phyloP scores from a whole-genome alignment of 2,329 filamentous ascomycete species.

The Aureobasidium sp. region DNA sequence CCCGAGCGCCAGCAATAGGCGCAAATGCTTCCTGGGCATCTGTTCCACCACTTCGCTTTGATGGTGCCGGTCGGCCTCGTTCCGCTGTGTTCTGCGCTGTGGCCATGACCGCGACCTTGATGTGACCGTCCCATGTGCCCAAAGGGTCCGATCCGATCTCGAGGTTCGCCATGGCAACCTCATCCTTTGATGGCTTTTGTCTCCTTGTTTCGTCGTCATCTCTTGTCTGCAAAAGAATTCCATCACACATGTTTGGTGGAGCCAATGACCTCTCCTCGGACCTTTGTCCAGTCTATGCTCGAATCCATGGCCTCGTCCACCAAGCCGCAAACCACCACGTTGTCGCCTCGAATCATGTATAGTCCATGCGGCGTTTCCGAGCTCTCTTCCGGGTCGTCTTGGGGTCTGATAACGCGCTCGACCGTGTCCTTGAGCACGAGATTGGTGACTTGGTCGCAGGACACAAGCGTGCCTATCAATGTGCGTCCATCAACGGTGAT shows the following conservation, averaged over 20 bases:
- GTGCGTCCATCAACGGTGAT: slow-evolving; percentile 90
- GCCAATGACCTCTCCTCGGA: slow-evolving; percentile 76
- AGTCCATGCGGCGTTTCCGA: slow-evolving; percentile 76
- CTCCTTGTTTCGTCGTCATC: neutral
- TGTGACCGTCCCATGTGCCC: slow-evolving; percentile 1
- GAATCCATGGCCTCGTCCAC: slow-evolving; percentile 84
- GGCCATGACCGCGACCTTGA: neutral
- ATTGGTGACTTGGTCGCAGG: slow-evolving; percentile 88
- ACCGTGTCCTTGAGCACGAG: slow-evolving; percentile 76
- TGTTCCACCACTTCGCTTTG: neutral
- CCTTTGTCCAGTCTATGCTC: slow-evolving; percentile 88
- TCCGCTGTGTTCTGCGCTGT: neutral
- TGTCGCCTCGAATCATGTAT: slow-evolving; percentile 90
- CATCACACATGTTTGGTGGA: slow-evolving; percentile 68
- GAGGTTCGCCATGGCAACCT: neutral
- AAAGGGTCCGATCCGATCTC: neutral
- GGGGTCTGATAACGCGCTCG: slow-evolving; percentile 82
- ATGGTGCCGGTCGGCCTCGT: neutral
- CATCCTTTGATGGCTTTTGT: neutral
- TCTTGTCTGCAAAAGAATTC: neutral
- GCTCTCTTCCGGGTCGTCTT: slow-evolving; percentile 75
- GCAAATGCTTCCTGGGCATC: neutral
- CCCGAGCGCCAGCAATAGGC: neutral
- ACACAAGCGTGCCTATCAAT: slow-evolving; percentile 65
- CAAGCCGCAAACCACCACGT: slow-evolving; percentile 81